Evolutionary conservation across 208 protist genomes (phyloP), one percentile per base, ranked within the genome.

Genomic region (Angomonas desouzai): DNA sequence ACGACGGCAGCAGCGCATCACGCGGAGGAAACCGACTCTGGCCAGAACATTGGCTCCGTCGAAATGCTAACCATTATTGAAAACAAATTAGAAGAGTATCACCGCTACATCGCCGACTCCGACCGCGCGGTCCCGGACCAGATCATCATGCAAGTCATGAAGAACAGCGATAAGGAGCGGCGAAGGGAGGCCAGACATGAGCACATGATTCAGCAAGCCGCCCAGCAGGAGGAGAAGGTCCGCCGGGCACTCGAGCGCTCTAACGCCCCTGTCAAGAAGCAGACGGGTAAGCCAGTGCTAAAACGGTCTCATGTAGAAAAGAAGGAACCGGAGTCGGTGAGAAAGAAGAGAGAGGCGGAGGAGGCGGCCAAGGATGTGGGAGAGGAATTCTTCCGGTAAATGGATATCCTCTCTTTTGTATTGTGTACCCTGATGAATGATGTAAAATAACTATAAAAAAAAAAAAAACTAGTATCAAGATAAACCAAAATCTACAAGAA

Each of bases 61-160:
- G 87, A 92, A 58, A 93, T 97, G 86, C 84, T 97, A 27, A 95
- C 90, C 11, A 89, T 94, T 34, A 92, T 97, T 60, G 92, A 97
- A 60, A 94, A 85, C 61, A 96, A 96, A 63, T 64, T 97, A 23
- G 90, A 97, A 65, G 87, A 93, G 75, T 89, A 87, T 51, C 84
- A 89, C 65, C 89, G 81, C 32, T 89, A 84, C 70, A 87, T 92
- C 23, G 75, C 28, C 25, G 73, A 91, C 55, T 69, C 79, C 9
- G 60, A 73, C 62, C 85, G 89, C 62, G 78, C 77, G 16, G 74
- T 92, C 30, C 86, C 91, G n/a, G 62, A 81, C 20, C 34, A 77
- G 3, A 68, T 94, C 20, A 84, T 94, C 47, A 70, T 80, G 66
- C 60, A 72, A 16, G 77, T 93, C 20, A 85, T 93, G 68, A 97